Base-by-base conservation (phyloP, 169 alveolate genomes). In the Amoebophrya sp. region DNA sequence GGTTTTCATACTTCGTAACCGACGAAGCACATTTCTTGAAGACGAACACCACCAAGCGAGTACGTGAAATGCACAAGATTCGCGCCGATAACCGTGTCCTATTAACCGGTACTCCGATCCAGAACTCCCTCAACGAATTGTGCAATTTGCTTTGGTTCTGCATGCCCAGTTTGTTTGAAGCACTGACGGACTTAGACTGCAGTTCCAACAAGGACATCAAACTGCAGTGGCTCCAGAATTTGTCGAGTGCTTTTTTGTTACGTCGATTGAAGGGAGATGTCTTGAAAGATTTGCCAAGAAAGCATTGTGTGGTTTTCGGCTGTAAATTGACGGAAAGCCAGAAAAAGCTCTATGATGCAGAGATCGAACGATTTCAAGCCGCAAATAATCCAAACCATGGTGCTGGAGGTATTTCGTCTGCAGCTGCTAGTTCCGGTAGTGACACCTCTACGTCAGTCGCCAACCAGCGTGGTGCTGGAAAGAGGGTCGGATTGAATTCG, bases 101-200 rank as follows among this genome's bases (percentile, higher is more conserved):
- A 18, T 18, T 65, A 36, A 65, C 83, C 83, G 83, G 83, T 36
- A 65, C 83, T 10, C 83, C 83, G 83, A 65, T 65, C 83, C 83
- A 65, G 33, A 65, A 65, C 83, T 26, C 39, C 83, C 83, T 65
- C 39, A 12, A 6, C 83, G 83, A 65, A 36, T 36, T 65, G 83
- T 65, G 83, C 83, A 65, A 65, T 36, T 36, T 65, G 83, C 83
- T 65, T 10, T 65, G 83, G 83, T 65, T 65, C 83, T 65, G 83
- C 83, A 65, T 26, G 83, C 83, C 83, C 36, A 12, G 36, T 36
- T 29, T 65, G 2, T 65, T 65, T 26, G 3, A 1, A 6, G 36
- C 83, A 1, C 26, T 65, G 12, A 65, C 83, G 38, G 83, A 65
- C 39, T 36, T 65, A 10, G 83, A 65, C 33, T 26, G 38, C 36